Percentiles rank a stretch among this genome's conserved stretches.
Evolutionary conservation across 768 basidiomycete genomes (phyloP).

Genomic region (Dentipellis sp.): DNA sequence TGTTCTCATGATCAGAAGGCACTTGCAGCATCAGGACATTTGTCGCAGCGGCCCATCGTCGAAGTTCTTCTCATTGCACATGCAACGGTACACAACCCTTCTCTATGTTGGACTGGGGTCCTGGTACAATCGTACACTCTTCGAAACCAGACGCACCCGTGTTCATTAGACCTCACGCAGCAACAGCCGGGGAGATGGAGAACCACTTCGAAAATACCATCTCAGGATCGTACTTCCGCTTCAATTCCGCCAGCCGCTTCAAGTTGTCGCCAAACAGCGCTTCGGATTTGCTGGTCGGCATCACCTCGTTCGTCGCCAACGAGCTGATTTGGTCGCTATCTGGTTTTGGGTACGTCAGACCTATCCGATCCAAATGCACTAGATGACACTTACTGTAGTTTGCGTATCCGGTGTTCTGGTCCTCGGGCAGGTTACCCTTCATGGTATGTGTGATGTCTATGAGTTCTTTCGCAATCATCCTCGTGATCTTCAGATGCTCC

Average conservation of each 20-base stretch:
- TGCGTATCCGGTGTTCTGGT: constrained; percentile 8
- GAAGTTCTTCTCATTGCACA: no score
- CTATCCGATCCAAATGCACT: not conserved
- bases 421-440: not conserved
- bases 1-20: no score
- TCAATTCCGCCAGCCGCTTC: constrained; percentile 26
- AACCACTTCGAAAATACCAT: constrained; percentile 27
- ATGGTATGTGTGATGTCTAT: not conserved
- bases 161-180: no score
- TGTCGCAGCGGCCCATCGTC: no score
- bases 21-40: no score
- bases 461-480: constrained; percentile 9
- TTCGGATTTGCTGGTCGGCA: constrained; percentile 11
- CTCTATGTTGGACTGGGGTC: no score
- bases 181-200: constrained; percentile 17
- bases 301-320: constrained; percentile 18
- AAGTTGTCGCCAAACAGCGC: constrained; percentile 29
- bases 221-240: constrained; percentile 26
- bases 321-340: not conserved
- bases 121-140: no score
- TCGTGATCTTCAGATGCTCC: constrained; percentile 23
- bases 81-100: no score
- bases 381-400: constrained; percentile 9
- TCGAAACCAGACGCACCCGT: no score
- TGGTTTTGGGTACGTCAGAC: not conserved